These are phyloP conservation scores for Xylaria sp. DNA, from an alignment of 2,329 filamentous ascomycete species.

Conservation along the genomic window DNA sequence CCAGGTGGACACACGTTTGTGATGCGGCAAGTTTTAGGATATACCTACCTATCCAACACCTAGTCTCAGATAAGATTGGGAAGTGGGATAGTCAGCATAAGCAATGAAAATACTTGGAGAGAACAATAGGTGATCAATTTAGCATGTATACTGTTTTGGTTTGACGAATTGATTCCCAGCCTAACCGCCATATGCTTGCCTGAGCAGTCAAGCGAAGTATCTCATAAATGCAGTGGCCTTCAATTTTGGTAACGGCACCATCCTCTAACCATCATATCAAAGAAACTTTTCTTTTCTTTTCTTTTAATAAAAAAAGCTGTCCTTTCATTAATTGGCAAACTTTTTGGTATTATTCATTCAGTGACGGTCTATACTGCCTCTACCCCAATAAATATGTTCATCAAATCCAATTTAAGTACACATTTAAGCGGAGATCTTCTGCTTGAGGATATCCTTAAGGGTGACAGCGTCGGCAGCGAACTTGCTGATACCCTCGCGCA, in stretches of 20 bases:
- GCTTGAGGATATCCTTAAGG: conserved; percentile 88
- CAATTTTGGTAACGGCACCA: not conserved
- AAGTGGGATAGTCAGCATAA: no score
- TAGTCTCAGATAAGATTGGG: no score
- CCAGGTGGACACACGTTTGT: no score
- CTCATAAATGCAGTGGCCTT: not conserved
- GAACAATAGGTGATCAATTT: not conserved
- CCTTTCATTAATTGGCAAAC: not conserved
- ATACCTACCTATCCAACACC: no score
- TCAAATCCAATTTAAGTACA: not conserved
- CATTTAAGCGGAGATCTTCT: conserved; percentile 70
- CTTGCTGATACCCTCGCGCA: conserved; percentile 98
- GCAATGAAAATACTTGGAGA: no score
- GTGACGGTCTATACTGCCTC: conserved; percentile 6
- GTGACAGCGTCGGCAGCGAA: conserved; percentile 95
- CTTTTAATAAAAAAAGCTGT: no score
- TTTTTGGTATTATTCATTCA: not conserved
- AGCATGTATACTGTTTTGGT: not conserved
- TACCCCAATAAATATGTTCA: not conserved
- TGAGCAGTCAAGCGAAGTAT: not conserved
- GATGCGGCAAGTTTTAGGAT: no score
- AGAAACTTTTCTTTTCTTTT: not conserved
- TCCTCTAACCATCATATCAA: not conserved
- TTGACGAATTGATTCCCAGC: not conserved
- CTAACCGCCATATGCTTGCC: not conserved